Evolutionary conservation across 495 filamentous ascomycete species (phyloP), one percentile per base, ranked within the genome.

Genomic region (Wilcoxina mikolae): DNA sequence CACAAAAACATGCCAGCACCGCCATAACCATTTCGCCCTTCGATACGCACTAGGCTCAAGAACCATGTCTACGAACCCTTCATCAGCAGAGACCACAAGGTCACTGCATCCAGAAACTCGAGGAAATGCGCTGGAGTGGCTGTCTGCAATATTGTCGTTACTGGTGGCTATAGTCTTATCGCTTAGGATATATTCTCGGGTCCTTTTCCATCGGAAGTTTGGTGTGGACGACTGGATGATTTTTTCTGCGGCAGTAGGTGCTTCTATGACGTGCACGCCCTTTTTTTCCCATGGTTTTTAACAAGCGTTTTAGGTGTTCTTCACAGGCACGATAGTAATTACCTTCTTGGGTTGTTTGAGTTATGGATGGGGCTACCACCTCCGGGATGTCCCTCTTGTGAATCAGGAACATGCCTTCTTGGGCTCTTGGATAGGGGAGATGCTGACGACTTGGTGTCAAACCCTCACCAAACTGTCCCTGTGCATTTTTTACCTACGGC

Each of bases 221-320:
- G 58, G 58, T 12, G 31, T 57, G 24, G 60, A 62, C 15, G 58
- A 56, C 50, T 62, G 60, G 58, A 29, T 60, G 20, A 60, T 60
- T 44, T 26, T 61, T 12, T 51, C 59, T 27, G 58, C 55, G 24
- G 55, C 58, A 38, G 58, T 61, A 55, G 17, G 60, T 42, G 31
- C 20, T 27, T 27, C 47, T 17, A 15, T 12, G 4, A 26, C 42
- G 28, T 31, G 39, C 38, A 2, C 20, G 41, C 45, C 27, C 9
- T 38, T 3, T 29, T 22, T 20, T 27, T 10, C 9, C 24, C 3
- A 46, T 17, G 11, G 2, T 18, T 11, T 24, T 18, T 17, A 17
- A 11, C 2, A 1, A 11, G n/a, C 43, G 4, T 28, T 49, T 3
- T 23, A 49, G 46, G 12, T 49, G 5, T 29, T 49, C 46, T 49